Evolutionary conservation across 2,329 filamentous ascomycete species (phyloP), one percentile per base, ranked within the genome.

Genomic region (Fusarium dlaminii): DNA sequence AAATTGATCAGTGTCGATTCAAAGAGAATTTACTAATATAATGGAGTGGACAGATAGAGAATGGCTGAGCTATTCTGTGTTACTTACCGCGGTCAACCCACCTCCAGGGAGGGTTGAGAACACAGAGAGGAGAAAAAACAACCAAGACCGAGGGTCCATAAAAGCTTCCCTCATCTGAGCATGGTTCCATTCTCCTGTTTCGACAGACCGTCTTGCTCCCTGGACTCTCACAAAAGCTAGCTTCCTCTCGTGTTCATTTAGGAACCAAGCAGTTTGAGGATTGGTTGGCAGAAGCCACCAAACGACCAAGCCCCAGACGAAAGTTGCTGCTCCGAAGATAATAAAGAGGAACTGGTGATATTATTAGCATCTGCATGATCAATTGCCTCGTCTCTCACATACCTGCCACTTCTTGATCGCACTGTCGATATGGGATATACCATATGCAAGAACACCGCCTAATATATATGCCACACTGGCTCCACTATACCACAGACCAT

Each of bases 401-500:
- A 52, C 49, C n/a, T 52, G 32, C 49, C 32, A 52, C 11, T 17
- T 37, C 27, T 52, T 15, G 6, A 52, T 37, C 17, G 32, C n/a
- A 37, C 32, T 37, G n/a, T 52, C 7, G 49, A 52, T 52, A 52
- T 52, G 32, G 32, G 49, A 52, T 11, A 52, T 52, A 5, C 49
- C n/a, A 52, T 52, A 52, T 11, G 32, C 49, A 13, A 37, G n/a
- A 12, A 52, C 14, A 20, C 49, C 32, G 18, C 49, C 32, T 24
- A 52, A 14, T n/a, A 52, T 52, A 20, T 52, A 52, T 18, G n/a
- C 49, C 8, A 52, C 32, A 24, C 49, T 52, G 15, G 49, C 49
- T 36, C 32, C 32, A 11, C 48, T 11, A 18, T 52, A 52, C 49
- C 49, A 52, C 10, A 52, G 32, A 37, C 49, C 49, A 15, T 52